Evolutionary conservation across 208 protist genomes (phyloP), one percentile per base, ranked within the genome.

Genomic region (Leishmania turanica): DNA sequence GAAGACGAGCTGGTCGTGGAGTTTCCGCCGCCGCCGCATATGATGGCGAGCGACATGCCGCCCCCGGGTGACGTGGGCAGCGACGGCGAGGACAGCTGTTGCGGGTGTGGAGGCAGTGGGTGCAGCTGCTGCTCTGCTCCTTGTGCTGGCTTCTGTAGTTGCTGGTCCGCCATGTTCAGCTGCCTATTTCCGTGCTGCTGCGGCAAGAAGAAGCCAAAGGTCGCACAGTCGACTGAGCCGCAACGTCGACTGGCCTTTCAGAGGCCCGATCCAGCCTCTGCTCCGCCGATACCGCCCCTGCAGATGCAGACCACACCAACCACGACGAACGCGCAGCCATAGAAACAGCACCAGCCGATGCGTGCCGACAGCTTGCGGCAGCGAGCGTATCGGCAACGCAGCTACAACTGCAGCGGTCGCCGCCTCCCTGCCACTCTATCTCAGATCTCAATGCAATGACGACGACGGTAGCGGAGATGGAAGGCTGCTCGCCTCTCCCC

Each of bases 21-120:
- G 77, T 95, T 95, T 74, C 91, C 91, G 19, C 89, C 88, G n/a
- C 85, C 89, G 37, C 91, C 91, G 69, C 84, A 84, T 27, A 69
- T 88, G 34, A 81, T 64, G 73, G 86, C 80, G 45, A 74, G 83
- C 3, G 91, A 95, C 81, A 91, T 95, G 89, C 91, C 89, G 15
- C 85, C 89, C 31, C 80, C 84, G 6, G 81, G 80, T n/a, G 74
- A 82, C 11, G 75, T 78, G 0, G 83, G 77, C 56, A 81, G 72
- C 71, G 82, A 87, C 31, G 79, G 74, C 47, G 81, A 86, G 17
- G 60, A 77, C 62, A 77, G 75, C 49, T 88, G 80, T 74, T 83
- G 86, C 58, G 84, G 76, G 17, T 66, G 84, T 56, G 76, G 81
- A 79, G 81, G 84, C 37, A 24, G 54, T 8, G 4, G 47, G 21